Evolutionary conservation across 805 yeast species (phyloP), one percentile per base, ranked within the genome.

Genomic region (Saturnispora kantuleensis): DNA sequence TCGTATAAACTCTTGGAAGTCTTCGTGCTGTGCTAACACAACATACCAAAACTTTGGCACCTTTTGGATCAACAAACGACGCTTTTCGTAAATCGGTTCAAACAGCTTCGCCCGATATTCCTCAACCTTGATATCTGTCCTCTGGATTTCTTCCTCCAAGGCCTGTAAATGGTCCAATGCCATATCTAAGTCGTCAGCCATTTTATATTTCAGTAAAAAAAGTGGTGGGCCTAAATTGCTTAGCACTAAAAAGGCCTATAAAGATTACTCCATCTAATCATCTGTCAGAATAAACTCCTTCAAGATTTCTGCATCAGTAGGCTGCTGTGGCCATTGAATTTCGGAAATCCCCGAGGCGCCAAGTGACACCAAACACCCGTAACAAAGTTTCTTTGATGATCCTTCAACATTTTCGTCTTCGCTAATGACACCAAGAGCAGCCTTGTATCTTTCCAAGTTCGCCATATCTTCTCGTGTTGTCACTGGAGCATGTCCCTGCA

Each of bases 11-110:
- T 88, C 95, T 12, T 84, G 81, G 57, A 90, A 84, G 51, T 85
- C 96, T 42, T 84, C 82, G 55, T 83, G 83, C 56, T 84, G 86
- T 2, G 89, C 87, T 10, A 90, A 63, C 0, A 84, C 95, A 43
- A 82, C 74, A 55, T 84, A 81, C 97, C 97, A 90, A 61, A 90
- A 88, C 50, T 76, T 75, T 1, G 89, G 87, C 36, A 88, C 74
- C 4, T 68, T 59, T 4, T 53, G 45, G 12, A 80, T 67, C n/a
- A 73, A 63, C 6, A 55, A 66, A 18, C 84, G 69, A 52, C 97
- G 69, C 46, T 71, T 62, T 5, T 58, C 66, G 56, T 77, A 86
- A 7, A 84, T 67, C 15, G 78, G 74, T 50, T 71, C 73, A 7
- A 86, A 71, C 29, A 72, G 63, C 39, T 63, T 60, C 33, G 81